A percentile compares a stretch with the other conserved stretches of the same genome.
Conservation (phyloP, 371 early-diverging fungal species). For the Ecytonucleospora hepatopenaei region DNA sequence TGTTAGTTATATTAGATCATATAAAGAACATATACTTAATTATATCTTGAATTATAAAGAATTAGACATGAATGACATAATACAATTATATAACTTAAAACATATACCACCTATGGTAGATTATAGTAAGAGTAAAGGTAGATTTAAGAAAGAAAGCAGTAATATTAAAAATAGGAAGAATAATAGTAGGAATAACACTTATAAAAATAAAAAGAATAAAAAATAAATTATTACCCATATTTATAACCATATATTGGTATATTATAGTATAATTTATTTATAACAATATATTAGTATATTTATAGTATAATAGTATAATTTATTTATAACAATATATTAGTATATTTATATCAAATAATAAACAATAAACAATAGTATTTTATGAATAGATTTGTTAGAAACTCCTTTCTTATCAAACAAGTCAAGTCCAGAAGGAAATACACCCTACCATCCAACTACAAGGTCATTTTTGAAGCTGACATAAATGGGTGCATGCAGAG, state of each 20-base stretch:
- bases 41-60: slow-evolving; percentile 52
- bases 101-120: slow-evolving; percentile 50
- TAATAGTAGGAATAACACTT: too few species aligned
- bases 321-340: neutral
- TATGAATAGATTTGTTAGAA: neutral
- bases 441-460: neutral
- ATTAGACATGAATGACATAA: slow-evolving; percentile 42
- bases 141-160: too few species aligned
- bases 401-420: neutral
- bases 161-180: too few species aligned
- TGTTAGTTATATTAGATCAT: slow-evolving; percentile 55
- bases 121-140: too few species aligned
- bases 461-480: neutral
- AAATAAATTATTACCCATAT: neutral
- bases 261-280: too few species aligned
- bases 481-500: neutral
- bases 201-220: neutral
- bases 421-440: neutral
- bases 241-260: neutral
- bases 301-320: too few species aligned
- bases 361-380: too few species aligned
- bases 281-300: too few species aligned
- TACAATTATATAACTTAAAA: slow-evolving; percentile 38
- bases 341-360: slow-evolving; percentile 1
- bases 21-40: slow-evolving; percentile 52